Conservation (phyloP, 2,329 filamentous ascomycete species). For the Chalara sp. region DNA sequence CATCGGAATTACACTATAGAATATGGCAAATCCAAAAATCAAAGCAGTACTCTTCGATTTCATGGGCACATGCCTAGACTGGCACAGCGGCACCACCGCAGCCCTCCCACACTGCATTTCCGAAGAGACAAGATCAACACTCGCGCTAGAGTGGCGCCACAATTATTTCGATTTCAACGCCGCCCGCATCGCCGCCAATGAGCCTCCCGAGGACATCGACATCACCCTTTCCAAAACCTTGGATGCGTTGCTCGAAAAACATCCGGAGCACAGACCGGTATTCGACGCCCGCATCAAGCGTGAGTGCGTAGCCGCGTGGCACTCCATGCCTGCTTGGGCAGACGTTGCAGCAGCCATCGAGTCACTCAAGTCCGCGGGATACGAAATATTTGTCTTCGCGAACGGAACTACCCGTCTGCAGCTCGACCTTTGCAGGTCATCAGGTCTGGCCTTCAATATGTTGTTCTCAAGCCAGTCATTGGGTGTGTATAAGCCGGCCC, state of each 20-base stretch:
- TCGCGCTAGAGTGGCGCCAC: conserved; percentile 45
- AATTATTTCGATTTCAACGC: conserved; percentile 41
- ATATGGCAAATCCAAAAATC: not conserved
- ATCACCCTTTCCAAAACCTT: conserved; percentile 38
- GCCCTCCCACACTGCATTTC: conserved; percentile 25
- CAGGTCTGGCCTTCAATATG: conserved; percentile 42
- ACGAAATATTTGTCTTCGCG: conserved; percentile 43
- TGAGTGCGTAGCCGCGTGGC: conserved; percentile 31
- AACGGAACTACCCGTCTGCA: conserved; percentile 50
- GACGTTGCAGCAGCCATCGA: conserved; percentile 39
- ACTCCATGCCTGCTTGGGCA: conserved; percentile 38
- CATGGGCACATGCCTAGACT: conserved; percentile 52
- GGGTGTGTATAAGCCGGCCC: conserved; percentile 41
- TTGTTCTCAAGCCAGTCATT: conserved; percentile 46
- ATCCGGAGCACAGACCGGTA: not conserved
- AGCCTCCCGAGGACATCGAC: conserved; percentile 43
- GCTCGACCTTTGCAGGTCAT: conserved; percentile 41
- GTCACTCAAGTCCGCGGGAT: conserved; percentile 29
- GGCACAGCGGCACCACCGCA: conserved; percentile 37
- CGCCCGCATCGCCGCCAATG: conserved; percentile 28
- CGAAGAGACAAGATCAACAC: not conserved
- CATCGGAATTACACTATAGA: too few species aligned
- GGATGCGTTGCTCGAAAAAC: conserved; percentile 27
- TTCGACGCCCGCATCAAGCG: not conserved
- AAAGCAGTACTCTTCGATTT: conserved; percentile 50